phyloP scores from a whole-genome alignment of 2,329 filamentous ascomycete species.

The Huntiella decipiens region DNA sequence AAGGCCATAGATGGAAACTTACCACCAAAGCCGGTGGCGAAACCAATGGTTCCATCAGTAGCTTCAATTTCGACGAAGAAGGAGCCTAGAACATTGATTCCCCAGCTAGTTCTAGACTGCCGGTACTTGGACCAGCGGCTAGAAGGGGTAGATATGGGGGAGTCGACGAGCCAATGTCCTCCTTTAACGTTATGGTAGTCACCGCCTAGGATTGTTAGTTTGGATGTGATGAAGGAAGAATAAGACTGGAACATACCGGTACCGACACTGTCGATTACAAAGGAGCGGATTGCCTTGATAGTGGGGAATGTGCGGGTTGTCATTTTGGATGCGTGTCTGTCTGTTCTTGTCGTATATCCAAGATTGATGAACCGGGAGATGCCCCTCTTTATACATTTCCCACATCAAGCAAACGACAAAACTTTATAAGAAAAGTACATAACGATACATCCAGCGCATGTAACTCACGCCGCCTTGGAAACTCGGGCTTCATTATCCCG shows the following conservation, averaged over 20 bases:
- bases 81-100: slow-evolving; percentile 85
- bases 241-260: slow-evolving; percentile 23
- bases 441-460: too few relatives aligned
- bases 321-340: neutral
- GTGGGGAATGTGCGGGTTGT: slow-evolving; percentile 35
- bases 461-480: too few relatives aligned
- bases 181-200: slow-evolving; percentile 86
- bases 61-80: slow-evolving; percentile 84
- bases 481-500: too few relatives aligned
- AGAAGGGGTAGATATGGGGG: slow-evolving; percentile 81
- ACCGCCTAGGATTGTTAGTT: slow-evolving; percentile 32
- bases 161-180: slow-evolving; percentile 67
- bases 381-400: too few relatives aligned
- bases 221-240: slow-evolving; percentile 13
- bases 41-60: slow-evolving; percentile 77
- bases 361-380: too few relatives aligned
- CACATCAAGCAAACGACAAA: too few relatives aligned
- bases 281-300: slow-evolving; percentile 58
- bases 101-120: slow-evolving; percentile 75
- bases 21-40: slow-evolving; percentile 84
- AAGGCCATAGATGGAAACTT: slow-evolving; percentile 12
- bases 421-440: too few relatives aligned
- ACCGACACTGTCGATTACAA: slow-evolving; percentile 45
- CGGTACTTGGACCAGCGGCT: slow-evolving; percentile 78
- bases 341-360: neutral